Evolutionary conservation across 2,329 filamentous ascomycete genomes (phyloP).

Genomic region (Colletotrichum tofieldiae): DNA sequence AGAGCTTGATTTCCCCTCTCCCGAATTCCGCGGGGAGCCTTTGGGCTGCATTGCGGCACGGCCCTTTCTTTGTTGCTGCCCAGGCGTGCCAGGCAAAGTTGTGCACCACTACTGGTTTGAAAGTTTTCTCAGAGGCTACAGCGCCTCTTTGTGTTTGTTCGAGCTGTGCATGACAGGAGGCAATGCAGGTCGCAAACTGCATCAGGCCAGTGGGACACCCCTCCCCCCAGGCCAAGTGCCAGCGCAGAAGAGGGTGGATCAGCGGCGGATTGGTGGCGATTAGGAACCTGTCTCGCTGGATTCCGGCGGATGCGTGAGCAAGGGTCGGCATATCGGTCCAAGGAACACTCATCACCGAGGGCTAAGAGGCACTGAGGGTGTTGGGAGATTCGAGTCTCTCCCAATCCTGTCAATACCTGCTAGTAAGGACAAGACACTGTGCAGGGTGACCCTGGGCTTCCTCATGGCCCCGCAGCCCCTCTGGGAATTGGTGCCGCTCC

Average conservation of each 20-base stretch:
- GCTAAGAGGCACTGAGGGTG: not conserved
- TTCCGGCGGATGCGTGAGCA: conserved; percentile 16
- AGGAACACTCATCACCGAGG: conserved; percentile 18
- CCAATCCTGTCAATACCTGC: not conserved
- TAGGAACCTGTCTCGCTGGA: not conserved
- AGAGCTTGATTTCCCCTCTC: conserved; percentile 15
- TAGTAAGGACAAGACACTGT: not conserved
- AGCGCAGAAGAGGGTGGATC: conserved; percentile 26
- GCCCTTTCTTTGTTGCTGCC: not conserved
- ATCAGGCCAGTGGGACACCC: conserved; percentile 14
- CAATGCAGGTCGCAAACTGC: conserved; percentile 19
- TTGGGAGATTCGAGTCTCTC: not conserved
- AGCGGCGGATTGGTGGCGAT: conserved; percentile 9
- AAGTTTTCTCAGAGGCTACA: not conserved
- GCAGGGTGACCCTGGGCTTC: conserved; percentile 1
- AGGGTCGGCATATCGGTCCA: conserved; percentile 27
- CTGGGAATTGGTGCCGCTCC: conserved; percentile 24
- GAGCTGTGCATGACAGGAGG: conserved; percentile 13
- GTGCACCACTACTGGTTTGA: not conserved
- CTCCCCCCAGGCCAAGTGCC: conserved; percentile 19
- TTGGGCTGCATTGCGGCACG: not conserved
- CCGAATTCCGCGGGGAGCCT: not conserved
- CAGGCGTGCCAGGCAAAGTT: not conserved
- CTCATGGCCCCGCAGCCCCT: conserved; percentile 9
- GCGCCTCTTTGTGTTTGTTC: conserved; percentile 10